Evolutionary conservation across 805 yeast genomes (phyloP).

Genomic region (Pichia scutulata): DNA sequence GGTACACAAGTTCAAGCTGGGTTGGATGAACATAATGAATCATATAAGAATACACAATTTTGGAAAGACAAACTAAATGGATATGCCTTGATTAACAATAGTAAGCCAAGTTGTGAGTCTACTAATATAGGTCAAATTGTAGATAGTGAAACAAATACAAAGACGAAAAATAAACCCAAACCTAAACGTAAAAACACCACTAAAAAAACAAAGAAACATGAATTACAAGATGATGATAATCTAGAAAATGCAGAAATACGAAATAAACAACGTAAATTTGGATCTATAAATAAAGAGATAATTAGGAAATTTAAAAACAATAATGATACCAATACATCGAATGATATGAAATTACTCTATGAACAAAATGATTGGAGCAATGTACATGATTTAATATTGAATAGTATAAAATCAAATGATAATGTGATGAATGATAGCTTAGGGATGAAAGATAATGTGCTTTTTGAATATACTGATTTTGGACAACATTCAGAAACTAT

Average conservation of each 20-base stretch:
- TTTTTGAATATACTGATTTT: slow-evolving; percentile 2
- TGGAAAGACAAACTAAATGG: slow-evolving; percentile 2
- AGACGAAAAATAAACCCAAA: not conserved
- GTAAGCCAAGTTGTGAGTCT: no score
- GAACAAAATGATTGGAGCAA: slow-evolving; percentile 8
- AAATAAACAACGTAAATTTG: slow-evolving; percentile 5
- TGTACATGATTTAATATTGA: not conserved
- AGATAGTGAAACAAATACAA: not conserved
- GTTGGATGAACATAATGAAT: slow-evolving; percentile 5
- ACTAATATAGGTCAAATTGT: no score
- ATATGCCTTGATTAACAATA: not conserved
- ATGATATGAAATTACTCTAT: slow-evolving; percentile 1
- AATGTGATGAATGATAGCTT: not conserved
- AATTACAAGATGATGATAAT: not conserved
- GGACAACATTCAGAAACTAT: not conserved
- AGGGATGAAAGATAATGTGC: not conserved
- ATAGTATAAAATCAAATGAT: not conserved
- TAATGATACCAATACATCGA: not conserved
- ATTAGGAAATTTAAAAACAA: slow-evolving; percentile 2
- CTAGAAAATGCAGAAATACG: not conserved
- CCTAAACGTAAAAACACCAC: not conserved
- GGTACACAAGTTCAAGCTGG: slow-evolving; percentile 15
- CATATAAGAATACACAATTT: not conserved
- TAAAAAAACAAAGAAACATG: not conserved
- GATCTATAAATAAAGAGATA: slow-evolving; percentile 7